These are phyloP conservation scores for Ceratonia siliqua DNA, from an alignment of 306 rosid genomes.

Conservation along the genomic window DNA sequence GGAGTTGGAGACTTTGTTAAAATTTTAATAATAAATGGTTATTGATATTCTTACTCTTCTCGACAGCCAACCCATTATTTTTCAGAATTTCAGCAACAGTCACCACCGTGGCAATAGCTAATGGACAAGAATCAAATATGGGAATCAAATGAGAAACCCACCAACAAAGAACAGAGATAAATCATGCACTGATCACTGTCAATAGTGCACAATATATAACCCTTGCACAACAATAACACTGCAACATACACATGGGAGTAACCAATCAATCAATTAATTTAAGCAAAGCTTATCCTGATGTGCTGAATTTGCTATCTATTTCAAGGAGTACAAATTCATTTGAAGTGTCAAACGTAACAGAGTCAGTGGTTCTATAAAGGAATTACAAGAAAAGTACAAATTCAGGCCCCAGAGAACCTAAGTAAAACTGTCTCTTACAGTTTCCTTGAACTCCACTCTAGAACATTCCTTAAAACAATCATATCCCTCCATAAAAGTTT, in stretches of 20 bases:
- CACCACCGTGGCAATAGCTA: constrained; percentile 69
- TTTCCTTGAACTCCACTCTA: background rate
- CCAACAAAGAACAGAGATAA: background rate
- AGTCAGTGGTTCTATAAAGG: background rate
- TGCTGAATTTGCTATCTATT: background rate
- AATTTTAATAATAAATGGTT: background rate
- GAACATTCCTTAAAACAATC: background rate
- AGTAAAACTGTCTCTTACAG: background rate
- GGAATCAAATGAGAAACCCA: background rate
- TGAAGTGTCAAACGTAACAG: background rate
- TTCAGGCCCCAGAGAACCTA: background rate
- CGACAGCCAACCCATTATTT: constrained; percentile 63
- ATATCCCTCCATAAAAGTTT: background rate
- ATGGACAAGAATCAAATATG: constrained; percentile 8
- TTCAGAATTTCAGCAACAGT: constrained; percentile 69
- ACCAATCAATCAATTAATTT: background rate
- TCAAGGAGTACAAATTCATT: no score
- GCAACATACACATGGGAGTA: background rate
- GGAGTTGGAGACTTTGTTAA: background rate
- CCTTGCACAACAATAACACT: background rate
- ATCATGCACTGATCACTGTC: background rate
- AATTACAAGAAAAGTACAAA: background rate
- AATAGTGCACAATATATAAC: background rate
- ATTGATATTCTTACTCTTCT: constrained; percentile 49
- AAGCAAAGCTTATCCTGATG: background rate